Evolutionary conservation across 306 rosid genomes (phyloP).

Genomic region (Vicia villosa): DNA sequence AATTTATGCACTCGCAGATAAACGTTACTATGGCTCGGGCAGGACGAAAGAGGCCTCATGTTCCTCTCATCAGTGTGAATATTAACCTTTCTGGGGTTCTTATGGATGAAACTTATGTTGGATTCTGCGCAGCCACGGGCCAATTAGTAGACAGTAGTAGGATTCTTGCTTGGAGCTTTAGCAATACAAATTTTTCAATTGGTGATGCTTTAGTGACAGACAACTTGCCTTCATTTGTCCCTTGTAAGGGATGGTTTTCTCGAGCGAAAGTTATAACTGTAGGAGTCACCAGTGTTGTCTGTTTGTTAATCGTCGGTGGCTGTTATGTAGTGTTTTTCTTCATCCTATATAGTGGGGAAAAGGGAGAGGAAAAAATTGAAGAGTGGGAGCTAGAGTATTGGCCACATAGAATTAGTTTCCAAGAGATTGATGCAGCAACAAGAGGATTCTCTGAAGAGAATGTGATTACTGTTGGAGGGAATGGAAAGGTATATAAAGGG

Average conservation of each 20-base stretch:
- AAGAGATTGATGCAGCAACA: conserved; percentile 55
- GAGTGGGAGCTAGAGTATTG: conserved; percentile 71
- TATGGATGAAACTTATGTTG: conserved; percentile 53
- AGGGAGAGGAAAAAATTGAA: conserved; percentile 42
- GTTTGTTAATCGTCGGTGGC: conserved; percentile 36
- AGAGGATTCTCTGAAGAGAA: conserved; percentile 58
- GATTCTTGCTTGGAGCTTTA: conserved; percentile 67
- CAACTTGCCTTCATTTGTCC: conserved; percentile 59
- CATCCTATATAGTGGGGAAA: conserved; percentile 21
- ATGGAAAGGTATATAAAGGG: conserved; percentile 71
- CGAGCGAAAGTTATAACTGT: conserved; percentile 32
- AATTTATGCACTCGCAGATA: conserved; percentile 44
- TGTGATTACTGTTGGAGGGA: conserved; percentile 58
- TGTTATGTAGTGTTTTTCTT: conserved; percentile 23
- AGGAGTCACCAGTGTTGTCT: conserved; percentile 34
- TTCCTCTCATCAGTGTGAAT: conserved; percentile 50
- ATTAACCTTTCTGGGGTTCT: conserved; percentile 54
- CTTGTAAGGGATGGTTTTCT: conserved; percentile 39
- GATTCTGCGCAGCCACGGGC: conserved; percentile 56
- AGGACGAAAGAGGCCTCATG: conserved; percentile 48
- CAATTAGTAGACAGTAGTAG: conserved; percentile 41
- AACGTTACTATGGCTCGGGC: conserved; percentile 54
- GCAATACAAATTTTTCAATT: conserved; percentile 57
- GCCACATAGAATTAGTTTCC: conserved; percentile 65
- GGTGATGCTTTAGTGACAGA: conserved; percentile 55